Base-by-base conservation (phyloP, 1,284 basidiomycete genomes). In the Leccinum fuscescens region DNA sequence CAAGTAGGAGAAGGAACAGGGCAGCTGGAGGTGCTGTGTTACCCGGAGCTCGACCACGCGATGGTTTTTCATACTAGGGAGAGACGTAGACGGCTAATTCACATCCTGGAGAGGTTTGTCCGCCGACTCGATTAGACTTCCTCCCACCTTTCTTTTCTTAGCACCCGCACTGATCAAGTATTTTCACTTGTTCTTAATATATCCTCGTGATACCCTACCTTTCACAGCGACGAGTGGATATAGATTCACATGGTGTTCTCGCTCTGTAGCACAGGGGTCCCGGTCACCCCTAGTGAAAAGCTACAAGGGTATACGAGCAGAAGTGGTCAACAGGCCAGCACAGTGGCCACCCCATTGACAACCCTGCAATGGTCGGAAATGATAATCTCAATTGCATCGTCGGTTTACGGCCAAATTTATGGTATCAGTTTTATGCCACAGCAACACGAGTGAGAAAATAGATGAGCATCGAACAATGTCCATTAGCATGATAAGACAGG, bases 11-110 rank as follows among this genome's bases (percentile, higher is more conserved):
- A 15, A 17, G 12, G 48, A 49, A 49, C 20, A 8, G 66, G 62
- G 49, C 60, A 60, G 8, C 62, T 85, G 60, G 78, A 86, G 68
- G 84, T 87, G 48, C 57, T 85, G 42, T 87, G 77, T 62, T 81
- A 79, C 60, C 76, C 76, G 0, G 72, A 68, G 1, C 62, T 86
- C 56, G 86, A 87, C 62, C 86, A 88, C 66, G 79, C 85, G 35
- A 80, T 75, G 56, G 77, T 86, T 3, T 84, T 86, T 56, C 79
- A 86, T 69, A 76, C 74, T 24, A 67, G 52, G 61, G 62, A 70
- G 58, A 67, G 70, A 54, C 70, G 80, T 61, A 61, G 66, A 55
- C 70, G 72, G 20, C 56, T 86, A 61, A 58, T 83, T 6, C 72
- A 76, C 7, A 74, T 83, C 24, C 60, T 85, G 31, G 64, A 64